These are phyloP conservation scores for Aspergillus kassunensis DNA, from an alignment of 495 filamentous ascomycete species.

Conservation along the genomic window DNA sequence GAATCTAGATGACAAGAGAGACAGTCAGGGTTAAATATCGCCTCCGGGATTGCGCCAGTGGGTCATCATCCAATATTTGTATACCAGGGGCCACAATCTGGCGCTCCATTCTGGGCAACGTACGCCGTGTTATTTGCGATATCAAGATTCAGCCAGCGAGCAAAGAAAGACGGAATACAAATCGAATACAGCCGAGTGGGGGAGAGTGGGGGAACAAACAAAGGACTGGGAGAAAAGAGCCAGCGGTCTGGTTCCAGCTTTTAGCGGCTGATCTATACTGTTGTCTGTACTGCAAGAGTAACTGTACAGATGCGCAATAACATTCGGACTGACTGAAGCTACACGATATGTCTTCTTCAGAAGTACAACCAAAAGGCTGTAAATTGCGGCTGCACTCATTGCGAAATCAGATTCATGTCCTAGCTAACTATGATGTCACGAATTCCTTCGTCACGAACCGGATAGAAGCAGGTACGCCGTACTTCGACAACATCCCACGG, in stretches of 20 bases:
- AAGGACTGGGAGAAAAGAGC: constrained; percentile 9
- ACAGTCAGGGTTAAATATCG: constrained; percentile 3
- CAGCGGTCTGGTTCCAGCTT: constrained; percentile 26
- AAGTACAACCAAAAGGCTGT: too few relatives aligned
- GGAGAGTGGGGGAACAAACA: constrained; percentile 13
- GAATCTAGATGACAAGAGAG: neutral
- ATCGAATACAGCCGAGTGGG: constrained; percentile 13
- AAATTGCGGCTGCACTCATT: too few relatives aligned
- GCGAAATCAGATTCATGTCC: too few relatives aligned
- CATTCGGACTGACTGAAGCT: neutral
- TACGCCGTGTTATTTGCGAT: neutral
- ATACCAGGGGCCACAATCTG: neutral
- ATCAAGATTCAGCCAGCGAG: neutral
- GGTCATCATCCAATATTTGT: neutral
- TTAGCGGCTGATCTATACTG: constrained; percentile 22
- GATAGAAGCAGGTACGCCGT: too few relatives aligned
- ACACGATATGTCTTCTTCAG: too few relatives aligned
- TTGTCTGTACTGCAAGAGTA: too few relatives aligned
- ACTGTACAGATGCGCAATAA: too few relatives aligned
- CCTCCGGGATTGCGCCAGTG: constrained; percentile 4
- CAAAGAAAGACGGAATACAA: neutral
- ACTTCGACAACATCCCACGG: too few relatives aligned
- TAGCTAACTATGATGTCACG: too few relatives aligned
- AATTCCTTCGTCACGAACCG: too few relatives aligned
- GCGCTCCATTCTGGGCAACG: neutral